These are phyloP conservation scores for Strigomonas galati DNA, from an alignment of 208 protist species.

Conservation along the genomic window DNA sequence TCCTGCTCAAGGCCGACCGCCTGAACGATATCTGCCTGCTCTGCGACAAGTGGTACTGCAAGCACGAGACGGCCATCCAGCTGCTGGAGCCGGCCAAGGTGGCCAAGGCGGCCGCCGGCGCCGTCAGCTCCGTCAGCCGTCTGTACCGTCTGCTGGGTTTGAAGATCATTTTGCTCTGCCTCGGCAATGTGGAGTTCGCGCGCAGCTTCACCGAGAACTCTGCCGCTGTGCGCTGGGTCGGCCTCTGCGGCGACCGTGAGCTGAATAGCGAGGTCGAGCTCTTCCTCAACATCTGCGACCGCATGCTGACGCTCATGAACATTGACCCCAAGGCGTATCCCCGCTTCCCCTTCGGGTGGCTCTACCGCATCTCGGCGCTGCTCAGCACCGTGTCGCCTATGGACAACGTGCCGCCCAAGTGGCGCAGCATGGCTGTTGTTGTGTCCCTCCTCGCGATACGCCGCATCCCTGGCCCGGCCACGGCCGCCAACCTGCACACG, in stretches of 20 bases:
- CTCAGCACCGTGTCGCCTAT: conserved; percentile 44
- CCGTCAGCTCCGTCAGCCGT: conserved; percentile 66
- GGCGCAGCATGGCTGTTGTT: conserved; percentile 42
- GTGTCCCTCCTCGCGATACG: conserved; percentile 55
- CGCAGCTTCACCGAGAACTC: conserved; percentile 24
- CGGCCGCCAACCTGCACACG: conserved; percentile 49
- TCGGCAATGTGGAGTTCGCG: conserved; percentile 48
- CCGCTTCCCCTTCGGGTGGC: conserved; percentile 74
- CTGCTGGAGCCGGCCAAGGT: conserved; percentile 43
- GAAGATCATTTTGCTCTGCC: conserved; percentile 50
- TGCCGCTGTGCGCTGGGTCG: conserved; percentile 45
- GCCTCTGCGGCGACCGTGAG: conserved; percentile 72
- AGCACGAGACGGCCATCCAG: conserved; percentile 56
- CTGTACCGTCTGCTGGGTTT: conserved; percentile 78
- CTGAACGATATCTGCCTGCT: conserved; percentile 75
- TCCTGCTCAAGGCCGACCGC: conserved; percentile 42
- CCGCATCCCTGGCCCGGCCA: conserved; percentile 32
- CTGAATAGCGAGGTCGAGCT: conserved; percentile 61
- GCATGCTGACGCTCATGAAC: conserved; percentile 48
- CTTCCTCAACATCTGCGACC: conserved; percentile 53
- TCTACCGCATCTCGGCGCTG: conserved; percentile 69
- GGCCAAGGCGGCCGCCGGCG: conserved; percentile 31
- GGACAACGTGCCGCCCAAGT: conserved; percentile 48
- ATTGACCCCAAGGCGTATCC: conserved; percentile 43
- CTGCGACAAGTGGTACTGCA: conserved; percentile 64